Evolutionary conservation across 352 stramenopile genomes (phyloP), one percentile per base, ranked within the genome.

Genomic region (Phytophthora crassamura): DNA sequence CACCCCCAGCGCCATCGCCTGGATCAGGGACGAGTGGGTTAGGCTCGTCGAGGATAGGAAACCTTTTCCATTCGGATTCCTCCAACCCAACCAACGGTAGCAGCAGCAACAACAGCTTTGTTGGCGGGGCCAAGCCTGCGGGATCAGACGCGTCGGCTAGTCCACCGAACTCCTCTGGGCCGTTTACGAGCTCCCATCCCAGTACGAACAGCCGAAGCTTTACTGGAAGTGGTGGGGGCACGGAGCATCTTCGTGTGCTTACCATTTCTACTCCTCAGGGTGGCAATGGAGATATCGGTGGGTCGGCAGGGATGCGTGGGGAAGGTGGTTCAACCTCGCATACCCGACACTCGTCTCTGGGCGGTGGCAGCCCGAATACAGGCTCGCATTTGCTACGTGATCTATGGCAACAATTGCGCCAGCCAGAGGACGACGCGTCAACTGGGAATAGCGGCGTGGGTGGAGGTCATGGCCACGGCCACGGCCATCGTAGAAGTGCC

Each of bases 321-420:
- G 70, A 74, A 35, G 52, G 52, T 9, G 50, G 33, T 4, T 49
- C 46, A 0, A 51, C 38, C 5, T 60, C 71, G 16, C 56, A 81
- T 35, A 64, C 53, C 0, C 70, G 75, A 4, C 70, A 75, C 16
- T 43, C 73, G 20, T 80, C 78, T 12, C 35, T 79, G 2, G 74
- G 70, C 16, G 42, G 63, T 34, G 64, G 58, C 2, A 83, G 71
- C 38, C 68, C 76, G 7, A 80, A 69, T 53, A 74, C 74, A 18
- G 71, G 73, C 1, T 80, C 78, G 0, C 84, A 93, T 49, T 71
- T 93, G n/a, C 76, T 93, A 32, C 80, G 83, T 12, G 85, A 93
- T 48, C 52, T 93, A 30, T 93, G 85, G 85, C 85, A 93, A 10
- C 85, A 93, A 62, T 49, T 91, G 4, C 89, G 85, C 48, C 86